Evolutionary conservation across 139 green algal genomes (phyloP).

Genomic region (Chlamydomonas sp.): DNA sequence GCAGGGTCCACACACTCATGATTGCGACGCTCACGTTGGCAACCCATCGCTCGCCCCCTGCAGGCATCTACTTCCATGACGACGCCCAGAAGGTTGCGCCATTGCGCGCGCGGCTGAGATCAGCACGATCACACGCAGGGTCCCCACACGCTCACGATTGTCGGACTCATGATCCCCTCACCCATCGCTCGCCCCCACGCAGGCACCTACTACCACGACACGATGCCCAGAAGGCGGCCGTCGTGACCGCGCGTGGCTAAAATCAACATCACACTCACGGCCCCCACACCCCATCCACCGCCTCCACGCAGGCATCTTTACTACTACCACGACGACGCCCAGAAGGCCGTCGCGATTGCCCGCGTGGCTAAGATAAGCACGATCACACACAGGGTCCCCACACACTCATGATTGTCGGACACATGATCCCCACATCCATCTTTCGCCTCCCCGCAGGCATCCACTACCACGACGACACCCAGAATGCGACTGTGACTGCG

Average conservation of each 20-base stretch:
- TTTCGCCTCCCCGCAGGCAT: neutral
- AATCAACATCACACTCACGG: neutral
- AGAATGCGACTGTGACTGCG: too few species aligned
- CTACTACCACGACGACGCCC: conserved; percentile 56
- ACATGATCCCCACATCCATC: neutral
- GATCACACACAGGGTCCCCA: neutral
- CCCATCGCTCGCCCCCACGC: too few species aligned
- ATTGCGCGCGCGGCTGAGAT: too few species aligned
- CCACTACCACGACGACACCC: conserved; percentile 49
- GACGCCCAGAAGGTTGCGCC: too few species aligned
- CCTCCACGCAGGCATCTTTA: conserved; percentile 42
- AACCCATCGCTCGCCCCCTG: neutral
- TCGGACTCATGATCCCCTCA: too few species aligned
- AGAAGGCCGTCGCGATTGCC: neutral
- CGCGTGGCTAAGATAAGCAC: conserved; percentile 1
- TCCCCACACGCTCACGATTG: too few species aligned
- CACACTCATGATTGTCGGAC: too few species aligned
- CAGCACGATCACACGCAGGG: too few species aligned
- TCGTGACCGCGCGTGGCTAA: neutral
- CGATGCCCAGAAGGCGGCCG: neutral
- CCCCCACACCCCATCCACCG: neutral
- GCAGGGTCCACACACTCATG: neutral
- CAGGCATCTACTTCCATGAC: conserved; percentile 70
- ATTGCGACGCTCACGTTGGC: neutral
- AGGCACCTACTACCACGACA: too few species aligned